Percentiles rank a stretch among this genome's conserved stretches.
phyloP scores from a whole-genome alignment of 805 yeast genomes.

The Starmerella roubikii region DNA sequence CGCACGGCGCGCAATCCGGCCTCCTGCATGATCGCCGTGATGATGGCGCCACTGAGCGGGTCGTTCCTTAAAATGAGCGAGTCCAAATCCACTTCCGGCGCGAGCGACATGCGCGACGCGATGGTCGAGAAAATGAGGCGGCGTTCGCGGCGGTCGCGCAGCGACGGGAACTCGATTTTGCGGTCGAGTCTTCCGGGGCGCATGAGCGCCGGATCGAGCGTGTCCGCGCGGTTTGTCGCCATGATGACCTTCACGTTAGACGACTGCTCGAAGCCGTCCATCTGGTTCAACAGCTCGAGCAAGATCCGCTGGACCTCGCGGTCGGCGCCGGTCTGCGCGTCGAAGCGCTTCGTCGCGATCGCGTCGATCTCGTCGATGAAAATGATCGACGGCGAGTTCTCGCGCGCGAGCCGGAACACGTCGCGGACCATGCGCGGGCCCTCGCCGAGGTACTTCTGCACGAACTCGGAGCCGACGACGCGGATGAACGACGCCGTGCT shows the following conservation, averaged over 20 bases:
- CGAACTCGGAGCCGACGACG: constrained; percentile 96
- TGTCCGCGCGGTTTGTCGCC: constrained; percentile 99
- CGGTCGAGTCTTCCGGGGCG: constrained; percentile 98
- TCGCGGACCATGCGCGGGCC: constrained; percentile 99
- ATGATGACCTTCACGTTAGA: constrained; percentile 93
- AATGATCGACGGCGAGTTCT: constrained; percentile 91
- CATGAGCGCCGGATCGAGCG: constrained; percentile 92
- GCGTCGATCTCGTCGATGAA: constrained; percentile 99
- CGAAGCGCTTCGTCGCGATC: constrained; percentile 96
- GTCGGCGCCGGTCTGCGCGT: constrained; percentile 99
- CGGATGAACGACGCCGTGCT: constrained; percentile 93
- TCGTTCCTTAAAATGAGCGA: constrained; percentile 90
- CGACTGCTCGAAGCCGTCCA: constrained; percentile 98
- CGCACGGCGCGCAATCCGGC: constrained; percentile 98
- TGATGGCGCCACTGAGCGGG: constrained; percentile 88
- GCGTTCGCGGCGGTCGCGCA: constrained; percentile 95
- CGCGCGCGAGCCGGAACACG: constrained; percentile 92
- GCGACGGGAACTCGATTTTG: constrained; percentile 91
- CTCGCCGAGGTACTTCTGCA: constrained; percentile 95
- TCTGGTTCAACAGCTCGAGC: constrained; percentile 88
- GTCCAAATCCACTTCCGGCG: constrained; percentile 95
- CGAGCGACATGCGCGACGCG: constrained; percentile 93
- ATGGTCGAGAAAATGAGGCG: constrained; percentile 90
- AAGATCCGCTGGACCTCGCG: constrained; percentile 97
- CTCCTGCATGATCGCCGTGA: constrained; percentile 99